phyloP scores from a whole-genome alignment of 2,329 filamentous ascomycete species.

The Clarireedia monteithiana region DNA sequence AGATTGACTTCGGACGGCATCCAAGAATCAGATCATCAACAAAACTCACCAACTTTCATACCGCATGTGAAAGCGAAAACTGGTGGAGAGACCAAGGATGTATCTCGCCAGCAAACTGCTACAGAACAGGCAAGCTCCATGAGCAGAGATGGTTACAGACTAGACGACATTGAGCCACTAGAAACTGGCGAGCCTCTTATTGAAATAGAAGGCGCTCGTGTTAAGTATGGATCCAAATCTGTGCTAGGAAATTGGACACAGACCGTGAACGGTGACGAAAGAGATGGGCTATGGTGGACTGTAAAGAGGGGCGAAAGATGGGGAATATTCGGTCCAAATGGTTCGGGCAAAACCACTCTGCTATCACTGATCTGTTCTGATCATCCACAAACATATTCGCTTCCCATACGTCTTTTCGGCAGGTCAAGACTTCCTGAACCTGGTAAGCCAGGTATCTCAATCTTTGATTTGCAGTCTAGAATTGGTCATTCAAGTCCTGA shows the following conservation, averaged over 20 bases:
- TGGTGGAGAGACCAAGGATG: no score
- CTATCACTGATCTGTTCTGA: slow-evolving; percentile 90
- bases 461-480: slow-evolving; percentile 85
- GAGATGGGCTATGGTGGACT: slow-evolving; percentile 70
- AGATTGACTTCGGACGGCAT: slow-evolving; percentile 24
- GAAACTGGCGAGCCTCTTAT: slow-evolving; percentile 61
- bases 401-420: slow-evolving; percentile 81
- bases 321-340: slow-evolving; percentile 91
- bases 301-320: slow-evolving; percentile 78
- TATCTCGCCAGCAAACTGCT: background rate
- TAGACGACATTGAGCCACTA: slow-evolving; percentile 12
- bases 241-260: slow-evolving; percentile 78
- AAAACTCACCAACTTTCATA: background rate
- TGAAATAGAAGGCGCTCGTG: slow-evolving; percentile 78
- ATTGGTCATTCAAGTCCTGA: slow-evolving; percentile 93
- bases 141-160: slow-evolving; percentile 23
- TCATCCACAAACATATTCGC: slow-evolving; percentile 87
- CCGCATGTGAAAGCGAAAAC: no score
- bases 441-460: slow-evolving; percentile 62
- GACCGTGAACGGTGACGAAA: slow-evolving; percentile 35
- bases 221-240: slow-evolving; percentile 70
- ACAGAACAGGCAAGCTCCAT: background rate
- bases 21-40: slow-evolving; percentile 9
- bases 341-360: slow-evolving; percentile 91
- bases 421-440: slow-evolving; percentile 68